Conservation (phyloP, 257 asterid species). For the Haberlea rhodopensis region DNA sequence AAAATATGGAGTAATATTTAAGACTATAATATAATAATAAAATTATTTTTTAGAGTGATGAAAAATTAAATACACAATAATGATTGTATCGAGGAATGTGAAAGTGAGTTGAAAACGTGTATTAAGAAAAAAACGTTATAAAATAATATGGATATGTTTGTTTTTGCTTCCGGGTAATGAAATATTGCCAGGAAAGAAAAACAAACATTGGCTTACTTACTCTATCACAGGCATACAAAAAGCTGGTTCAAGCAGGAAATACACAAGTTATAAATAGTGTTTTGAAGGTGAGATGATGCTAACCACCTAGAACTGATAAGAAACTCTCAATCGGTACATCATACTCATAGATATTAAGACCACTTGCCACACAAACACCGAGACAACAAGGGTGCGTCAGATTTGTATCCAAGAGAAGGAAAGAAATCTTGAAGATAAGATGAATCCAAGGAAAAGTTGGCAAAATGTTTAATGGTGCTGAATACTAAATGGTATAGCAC, state of each 20-base stretch:
- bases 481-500: not conserved
- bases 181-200: no score
- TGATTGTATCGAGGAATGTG: no score
- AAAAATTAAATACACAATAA: no score
- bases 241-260: constrained; percentile 1
- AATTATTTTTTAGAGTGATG: no score
- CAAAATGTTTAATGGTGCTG: not conserved
- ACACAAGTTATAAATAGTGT: not conserved
- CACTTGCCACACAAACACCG: not conserved
- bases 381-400: not conserved
- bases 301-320: not conserved
- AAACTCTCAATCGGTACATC: not conserved
- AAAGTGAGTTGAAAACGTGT: no score
- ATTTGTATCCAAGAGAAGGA: not conserved
- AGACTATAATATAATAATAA: no score
- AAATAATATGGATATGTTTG: no score
- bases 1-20: no score
- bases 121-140: no score
- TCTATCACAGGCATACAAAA: constrained; percentile 5
- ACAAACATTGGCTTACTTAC: not conserved
- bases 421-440: not conserved
- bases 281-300: not conserved
- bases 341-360: not conserved
- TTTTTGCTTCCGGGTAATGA: no score
- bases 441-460: constrained; percentile 1